Evolutionary conservation across 1,284 basidiomycete genomes (phyloP).

Genomic region (Lentinus polychrous): DNA sequence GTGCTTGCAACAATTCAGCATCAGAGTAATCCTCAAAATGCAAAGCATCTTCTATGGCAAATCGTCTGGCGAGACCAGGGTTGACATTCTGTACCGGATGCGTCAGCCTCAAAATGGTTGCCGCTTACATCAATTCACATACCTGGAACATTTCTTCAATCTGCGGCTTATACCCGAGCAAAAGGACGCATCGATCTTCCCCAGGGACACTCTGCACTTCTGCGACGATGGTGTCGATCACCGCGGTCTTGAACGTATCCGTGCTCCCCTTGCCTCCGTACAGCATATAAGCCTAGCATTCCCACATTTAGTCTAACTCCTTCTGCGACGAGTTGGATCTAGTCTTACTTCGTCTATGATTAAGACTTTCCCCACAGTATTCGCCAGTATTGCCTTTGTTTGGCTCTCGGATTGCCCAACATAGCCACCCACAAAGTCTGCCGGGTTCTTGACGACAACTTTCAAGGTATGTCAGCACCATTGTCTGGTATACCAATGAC

Average conservation of each 20-base stretch:
- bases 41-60: constrained; percentile 61
- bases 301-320: background rate
- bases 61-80: constrained; percentile 51
- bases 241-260: constrained; percentile 55
- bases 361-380: constrained; percentile 53
- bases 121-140: constrained; percentile 9
- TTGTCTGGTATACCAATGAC: background rate
- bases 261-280: constrained; percentile 32
- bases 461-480: background rate
- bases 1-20: constrained; percentile 40
- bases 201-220: constrained; percentile 62
- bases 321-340: background rate
- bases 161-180: constrained; percentile 57
- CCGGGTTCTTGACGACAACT: constrained; percentile 61
- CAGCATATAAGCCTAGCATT: constrained; percentile 57
- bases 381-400: constrained; percentile 53
- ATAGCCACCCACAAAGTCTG: constrained; percentile 51
- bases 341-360: constrained; percentile 57
- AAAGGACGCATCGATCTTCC: constrained; percentile 59
- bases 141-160: constrained; percentile 71
- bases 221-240: constrained; percentile 67
- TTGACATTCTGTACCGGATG: constrained; percentile 48
- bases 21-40: constrained; percentile 58
- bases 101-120: background rate
- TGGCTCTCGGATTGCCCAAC: constrained; percentile 56